Evolutionary conservation across 805 yeast species (phyloP).

Genomic region (Yarrowia bubula): DNA sequence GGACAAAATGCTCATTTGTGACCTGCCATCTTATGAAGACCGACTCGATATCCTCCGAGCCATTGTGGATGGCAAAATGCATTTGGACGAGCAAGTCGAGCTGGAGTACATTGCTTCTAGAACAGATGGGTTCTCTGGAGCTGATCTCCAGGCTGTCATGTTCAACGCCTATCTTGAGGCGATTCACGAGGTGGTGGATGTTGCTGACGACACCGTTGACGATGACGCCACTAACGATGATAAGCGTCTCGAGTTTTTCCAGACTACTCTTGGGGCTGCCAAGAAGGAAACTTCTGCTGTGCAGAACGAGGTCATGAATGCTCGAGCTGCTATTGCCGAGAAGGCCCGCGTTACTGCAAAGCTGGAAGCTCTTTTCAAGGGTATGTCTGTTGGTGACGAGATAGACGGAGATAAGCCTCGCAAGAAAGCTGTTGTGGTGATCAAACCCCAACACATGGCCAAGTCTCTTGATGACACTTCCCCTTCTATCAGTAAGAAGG

Average conservation of each 20-base stretch:
- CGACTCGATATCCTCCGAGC: slow-evolving; percentile 65
- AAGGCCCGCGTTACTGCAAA: slow-evolving; percentile 29
- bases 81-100: slow-evolving; percentile 50
- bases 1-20: slow-evolving; percentile 89
- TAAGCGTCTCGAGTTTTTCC: slow-evolving; percentile 28
- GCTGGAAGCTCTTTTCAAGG: slow-evolving; percentile 29
- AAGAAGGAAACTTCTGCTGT: slow-evolving; percentile 1
- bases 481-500: slow-evolving; percentile 81
- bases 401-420: not conserved
- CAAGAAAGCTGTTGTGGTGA: slow-evolving; percentile 32
- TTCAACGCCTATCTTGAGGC: slow-evolving; percentile 90
- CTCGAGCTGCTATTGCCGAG: slow-evolving; percentile 28
- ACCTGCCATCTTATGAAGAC: slow-evolving; percentile 71
- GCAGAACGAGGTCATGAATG: slow-evolving; percentile 20
- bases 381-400: not conserved
- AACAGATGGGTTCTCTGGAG: slow-evolving; percentile 85
- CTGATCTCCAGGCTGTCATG: slow-evolving; percentile 88
- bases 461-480: slow-evolving; percentile 72
- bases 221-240: slow-evolving; percentile 45
- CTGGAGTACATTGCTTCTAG: slow-evolving; percentile 53
- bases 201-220: slow-evolving; percentile 29
- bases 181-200: slow-evolving; percentile 53
- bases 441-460: slow-evolving; percentile 54
- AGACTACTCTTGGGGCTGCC: not conserved
- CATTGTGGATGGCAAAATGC: slow-evolving; percentile 57